phyloP scores from a whole-genome alignment of 495 filamentous ascomycete genomes.

The Aspergillus nanangensis region DNA sequence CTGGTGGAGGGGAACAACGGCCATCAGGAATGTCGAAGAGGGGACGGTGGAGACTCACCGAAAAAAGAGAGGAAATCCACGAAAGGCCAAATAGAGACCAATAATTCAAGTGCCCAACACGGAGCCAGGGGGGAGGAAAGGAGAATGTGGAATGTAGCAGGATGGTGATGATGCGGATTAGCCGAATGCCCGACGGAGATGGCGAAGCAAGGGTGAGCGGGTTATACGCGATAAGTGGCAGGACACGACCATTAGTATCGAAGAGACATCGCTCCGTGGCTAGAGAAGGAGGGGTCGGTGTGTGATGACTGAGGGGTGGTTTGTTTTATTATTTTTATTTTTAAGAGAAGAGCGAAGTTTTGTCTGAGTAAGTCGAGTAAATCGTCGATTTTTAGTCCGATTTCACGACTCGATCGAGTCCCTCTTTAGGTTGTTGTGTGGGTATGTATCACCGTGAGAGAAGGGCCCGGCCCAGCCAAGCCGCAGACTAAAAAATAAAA shows the following conservation, averaged over 20 bases:
- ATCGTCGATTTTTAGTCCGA: no score
- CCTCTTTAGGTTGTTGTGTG: constrained; percentile 14
- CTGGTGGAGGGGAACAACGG: background rate
- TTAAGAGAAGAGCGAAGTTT: no score
- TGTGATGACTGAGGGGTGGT: background rate
- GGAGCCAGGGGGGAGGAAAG: constrained; percentile 10
- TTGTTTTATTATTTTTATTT: no score
- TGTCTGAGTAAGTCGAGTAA: no score
- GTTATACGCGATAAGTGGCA: constrained; percentile 16
- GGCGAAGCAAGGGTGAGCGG: constrained; percentile 22
- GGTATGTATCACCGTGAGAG: constrained; percentile 16
- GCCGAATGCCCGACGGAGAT: constrained; percentile 17
- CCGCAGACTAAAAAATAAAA: constrained; percentile 14
- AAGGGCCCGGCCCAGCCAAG: constrained; percentile 19
- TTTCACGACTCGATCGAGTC: constrained; percentile 20
- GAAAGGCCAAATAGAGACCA: no score
- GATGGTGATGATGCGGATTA: constrained; percentile 14
- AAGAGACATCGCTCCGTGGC: constrained; percentile 15
- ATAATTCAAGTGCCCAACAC: constrained; percentile 1
- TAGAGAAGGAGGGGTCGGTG: constrained; percentile 2
- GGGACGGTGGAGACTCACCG: constrained; percentile 7
- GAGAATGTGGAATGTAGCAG: constrained; percentile 12
- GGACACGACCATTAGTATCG: constrained; percentile 19
- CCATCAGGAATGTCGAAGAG: background rate
- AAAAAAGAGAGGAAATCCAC: no score